Evolutionary conservation across 345 rosid genomes (phyloP), one percentile per base, ranked within the genome.

Genomic region (Citrus maxima): DNA sequence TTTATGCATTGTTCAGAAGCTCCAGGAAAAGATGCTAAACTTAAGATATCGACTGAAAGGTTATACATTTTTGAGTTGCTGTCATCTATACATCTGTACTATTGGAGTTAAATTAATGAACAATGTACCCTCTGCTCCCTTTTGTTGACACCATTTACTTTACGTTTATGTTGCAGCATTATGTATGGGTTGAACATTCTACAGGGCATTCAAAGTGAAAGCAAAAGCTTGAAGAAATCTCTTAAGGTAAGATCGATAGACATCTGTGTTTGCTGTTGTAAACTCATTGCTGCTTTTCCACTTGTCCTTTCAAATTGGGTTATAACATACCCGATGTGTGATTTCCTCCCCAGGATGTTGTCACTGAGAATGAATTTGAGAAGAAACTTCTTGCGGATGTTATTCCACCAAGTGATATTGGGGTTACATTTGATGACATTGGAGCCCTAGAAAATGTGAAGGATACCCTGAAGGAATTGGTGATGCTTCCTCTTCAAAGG

Each of bases 401-500:
- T 80, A 97, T 97, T 80, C 98, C 98, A 21, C 98, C 99, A 58
- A 91, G 83, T 77, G 99, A 97, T 72, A 93, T 94, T 82, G 99
- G 99, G 73, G 98, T 97, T 76, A 88, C 95, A 3, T 97, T 97
- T 89, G 94, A 93, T 78, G 98, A 97, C 80, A 97, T 97, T 78
- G 99, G 99, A 81, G 97, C 99, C 74, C 80, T 97, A 24, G 98
- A 94, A 84, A 94, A 90, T 85, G 99, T 97, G 79, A 97, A 97
- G 85, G 99, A 97, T 80, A 97, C 99, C 67, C 84, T 97, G 88
- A 97, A 90, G 90, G 98, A 97, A 88, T 82, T 97, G 89, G 99
- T 97, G 82, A 97, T 97, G 99, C 98, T 97, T 84, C 99, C 99
- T 83, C 98, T 97, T 85, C 98, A 94, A 64, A 90, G 99, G 88